Percentiles rank a stretch among this genome's conserved stretches.
phyloP scores from a whole-genome alignment of 2,329 filamentous ascomycete genomes.

The Cercospora sesami region DNA sequence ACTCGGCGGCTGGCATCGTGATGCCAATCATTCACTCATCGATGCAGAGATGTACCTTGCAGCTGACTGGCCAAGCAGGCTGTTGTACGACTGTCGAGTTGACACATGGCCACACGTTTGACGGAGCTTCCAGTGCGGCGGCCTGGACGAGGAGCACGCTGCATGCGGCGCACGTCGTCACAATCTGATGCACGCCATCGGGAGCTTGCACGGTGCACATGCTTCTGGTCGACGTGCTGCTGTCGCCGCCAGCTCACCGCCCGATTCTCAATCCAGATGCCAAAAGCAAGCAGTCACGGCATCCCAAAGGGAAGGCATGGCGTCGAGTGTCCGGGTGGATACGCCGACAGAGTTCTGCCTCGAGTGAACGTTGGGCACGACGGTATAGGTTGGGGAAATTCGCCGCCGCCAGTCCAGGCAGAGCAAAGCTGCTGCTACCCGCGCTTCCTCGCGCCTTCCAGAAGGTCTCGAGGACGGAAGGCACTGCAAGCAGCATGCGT shows the following conservation, averaged over 20 bases:
- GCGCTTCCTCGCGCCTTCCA: constrained; percentile 10
- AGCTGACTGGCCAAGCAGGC: background rate
- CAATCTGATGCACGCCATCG: background rate
- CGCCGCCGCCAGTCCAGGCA: background rate
- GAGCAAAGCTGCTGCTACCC: background rate
- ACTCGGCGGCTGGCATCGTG: too few relatives aligned
- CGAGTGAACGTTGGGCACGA: too few relatives aligned
- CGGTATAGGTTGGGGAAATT: too few relatives aligned
- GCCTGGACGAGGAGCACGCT: background rate
- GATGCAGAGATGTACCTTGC: background rate
- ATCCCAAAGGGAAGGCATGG: background rate
- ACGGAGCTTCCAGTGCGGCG: background rate
- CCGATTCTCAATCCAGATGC: background rate
- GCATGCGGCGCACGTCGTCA: background rate
- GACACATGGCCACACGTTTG: background rate
- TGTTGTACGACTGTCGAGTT: too few relatives aligned
- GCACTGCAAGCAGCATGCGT: too few relatives aligned
- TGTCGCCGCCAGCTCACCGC: background rate
- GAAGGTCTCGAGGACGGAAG: constrained; percentile 18
- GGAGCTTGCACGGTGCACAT: background rate
- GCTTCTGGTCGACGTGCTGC: background rate
- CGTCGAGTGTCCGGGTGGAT: too few relatives aligned
- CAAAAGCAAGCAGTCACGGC: background rate
- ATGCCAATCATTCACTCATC: background rate
- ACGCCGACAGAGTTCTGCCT: too few relatives aligned